Base-by-base conservation (phyloP, 1,139 yeast genomes). In the Hansenula lynferdii region DNA sequence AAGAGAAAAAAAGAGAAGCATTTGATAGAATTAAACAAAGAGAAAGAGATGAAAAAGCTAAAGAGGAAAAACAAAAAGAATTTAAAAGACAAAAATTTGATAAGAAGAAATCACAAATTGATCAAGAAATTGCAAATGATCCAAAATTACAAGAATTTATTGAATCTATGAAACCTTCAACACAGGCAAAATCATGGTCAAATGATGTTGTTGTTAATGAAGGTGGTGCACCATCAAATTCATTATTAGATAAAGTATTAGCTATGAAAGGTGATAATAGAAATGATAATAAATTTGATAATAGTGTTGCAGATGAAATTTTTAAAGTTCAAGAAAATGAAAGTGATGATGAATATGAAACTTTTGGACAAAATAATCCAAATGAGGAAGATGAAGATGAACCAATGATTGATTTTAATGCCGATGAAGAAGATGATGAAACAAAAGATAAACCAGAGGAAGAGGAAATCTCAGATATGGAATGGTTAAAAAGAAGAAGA, bases 401-500 rank as follows among this genome's bases (percentile, higher is more conserved):
- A 45, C 54, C 45, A 49, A 64, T 53, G 69, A 61, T 53, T 53
- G 46, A 54, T 28, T 15, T 28, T 18, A 21, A 28, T 21, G 43
- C n/a, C n/a, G 25, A 31, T 25, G n/a, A n/a, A n/a, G 24, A 33
- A 17, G 41, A 38, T 23, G 41, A 43, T 3, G 53, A 44, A 12
- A 45, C n/a, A n/a, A n/a, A n/a, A n/a, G n/a, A n/a, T n/a, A n/a
- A 38, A 8, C 41, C 44, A 6, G 44, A 64, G 20, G 76, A 77
- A 47, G 78, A 75, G 40, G 67, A 61, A 20, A 70, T 86, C 9
- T 72, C 94, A 14, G 97, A 90, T 65, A 64, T 85, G 42, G 96
- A 90, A 45, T 90, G 98, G 98, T 72, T 92, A 45, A 80, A 79
- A 51, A 75, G 75, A 53, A 78, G 87, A 58, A 74, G 95, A 60